Evolutionary conservation across 2,329 filamentous ascomycete species (phyloP), one percentile per base, ranked within the genome.

Genomic region (Immersiporthe knoxdaviesiana): DNA sequence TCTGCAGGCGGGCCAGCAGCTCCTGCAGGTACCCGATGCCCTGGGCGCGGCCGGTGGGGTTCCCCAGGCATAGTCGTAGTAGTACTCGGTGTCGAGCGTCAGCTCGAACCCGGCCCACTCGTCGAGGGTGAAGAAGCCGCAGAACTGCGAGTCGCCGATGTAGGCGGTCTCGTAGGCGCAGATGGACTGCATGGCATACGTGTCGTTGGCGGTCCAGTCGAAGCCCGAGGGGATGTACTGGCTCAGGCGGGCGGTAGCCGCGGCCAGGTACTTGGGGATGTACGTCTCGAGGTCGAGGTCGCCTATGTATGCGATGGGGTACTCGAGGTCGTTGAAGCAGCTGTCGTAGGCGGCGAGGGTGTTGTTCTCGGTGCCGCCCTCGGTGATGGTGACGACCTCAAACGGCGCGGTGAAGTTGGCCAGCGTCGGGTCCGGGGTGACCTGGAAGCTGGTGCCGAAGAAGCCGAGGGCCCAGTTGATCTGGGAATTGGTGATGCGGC

Each of bases 101-200:
- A 83, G 83, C 68, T 85, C 85, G 73, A 85, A 88, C 24, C 83
- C 84, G 27, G 79, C 76, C 85, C 85, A 88, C 74, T 88, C 85
- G 63, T 84, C 81, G 59, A 81, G 78, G 0, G 85, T 87, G 76
- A 88, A 87, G 35, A 87, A 79, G 27, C 74, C 72, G 76, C 85
- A 87, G 76, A 87, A 87, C 41, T 83, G 79, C 4, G 83, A 86
- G 68, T 75, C 76, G 27, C 84, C 83, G 21, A 87, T 79, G 71
- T 82, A 85, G 50, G 78, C 82, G 61, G 77, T 78, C 74, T 88
- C 86, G 72, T 88, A 88, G 2, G 84, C 82, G 72, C 86, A 88
- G 65, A 86, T 79, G 71, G 81, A 86, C 74, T 82, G 81, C 81
- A 84, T 82, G 30, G 79, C 81, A 60, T 86, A 85, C 0, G 83